phyloP scores from a whole-genome alignment of 768 basidiomycete species.

The Xanthoconium stramineum region DNA sequence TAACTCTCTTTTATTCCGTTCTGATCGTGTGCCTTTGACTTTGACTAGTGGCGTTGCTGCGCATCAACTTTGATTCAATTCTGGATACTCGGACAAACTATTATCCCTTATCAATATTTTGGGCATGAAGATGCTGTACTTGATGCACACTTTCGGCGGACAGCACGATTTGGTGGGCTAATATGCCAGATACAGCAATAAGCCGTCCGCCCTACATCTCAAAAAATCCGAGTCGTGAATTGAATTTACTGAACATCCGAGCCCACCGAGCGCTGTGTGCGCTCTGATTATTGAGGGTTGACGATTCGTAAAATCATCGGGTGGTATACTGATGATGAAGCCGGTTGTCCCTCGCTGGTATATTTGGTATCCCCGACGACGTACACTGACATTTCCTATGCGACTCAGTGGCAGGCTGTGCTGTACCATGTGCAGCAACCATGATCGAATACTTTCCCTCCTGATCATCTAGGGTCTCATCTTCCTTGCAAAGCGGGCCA shows the following conservation, averaged over 20 bases:
- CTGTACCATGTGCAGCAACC: conserved; percentile 16
- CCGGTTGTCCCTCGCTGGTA: not conserved
- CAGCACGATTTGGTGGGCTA: too few relatives aligned
- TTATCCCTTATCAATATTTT: not conserved
- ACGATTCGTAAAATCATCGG: conserved; percentile 3
- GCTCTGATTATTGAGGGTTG: not conserved
- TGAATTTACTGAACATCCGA: too few relatives aligned
- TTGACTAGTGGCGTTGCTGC: not conserved
- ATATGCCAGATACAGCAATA: too few relatives aligned
- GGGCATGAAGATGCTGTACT: not conserved
- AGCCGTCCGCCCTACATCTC: too few relatives aligned
- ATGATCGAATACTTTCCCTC: conserved; percentile 11
- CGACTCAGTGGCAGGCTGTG: conserved; percentile 8
- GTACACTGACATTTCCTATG: not conserved
- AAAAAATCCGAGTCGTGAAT: too few relatives aligned
- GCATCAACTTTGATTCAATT: too few relatives aligned
- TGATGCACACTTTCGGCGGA: not conserved
- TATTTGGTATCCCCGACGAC: not conserved
- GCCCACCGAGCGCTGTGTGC: too few relatives aligned
- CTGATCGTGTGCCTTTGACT: too few relatives aligned
- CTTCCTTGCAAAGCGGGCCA: conserved; percentile 4
- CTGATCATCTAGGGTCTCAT: conserved; percentile 21
- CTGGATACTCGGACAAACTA: not conserved
- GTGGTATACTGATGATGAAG: conserved; percentile 10
- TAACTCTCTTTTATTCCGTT: too few relatives aligned